Percentiles rank a stretch among this genome's conserved stretches.
These are phyloP conservation scores for Stagonosporopsis rhizophila DNA, from an alignment of 2,329 filamentous ascomycete genomes.

Conservation along the genomic window DNA sequence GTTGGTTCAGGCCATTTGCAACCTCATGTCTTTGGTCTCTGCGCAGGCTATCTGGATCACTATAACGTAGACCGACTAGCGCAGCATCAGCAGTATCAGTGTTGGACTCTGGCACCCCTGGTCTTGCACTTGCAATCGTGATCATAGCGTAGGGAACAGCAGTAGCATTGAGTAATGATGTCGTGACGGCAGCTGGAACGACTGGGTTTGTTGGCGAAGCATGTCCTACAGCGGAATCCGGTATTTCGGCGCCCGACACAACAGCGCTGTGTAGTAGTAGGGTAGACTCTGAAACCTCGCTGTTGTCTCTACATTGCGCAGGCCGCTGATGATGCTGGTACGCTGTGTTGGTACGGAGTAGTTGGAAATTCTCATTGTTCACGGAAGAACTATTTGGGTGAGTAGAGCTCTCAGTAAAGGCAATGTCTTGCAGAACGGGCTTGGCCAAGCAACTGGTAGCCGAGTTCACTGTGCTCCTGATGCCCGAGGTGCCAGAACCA, in stretches of 20 bases:
- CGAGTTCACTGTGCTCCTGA: background rate
- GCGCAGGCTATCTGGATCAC: constrained; percentile 36
- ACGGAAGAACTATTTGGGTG: background rate
- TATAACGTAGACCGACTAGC: constrained; percentile 30
- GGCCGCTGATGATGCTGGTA: constrained; percentile 18
- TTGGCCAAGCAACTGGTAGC: background rate
- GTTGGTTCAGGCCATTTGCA: constrained; percentile 34
- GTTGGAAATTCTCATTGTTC: background rate
- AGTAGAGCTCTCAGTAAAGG: constrained; percentile 33
- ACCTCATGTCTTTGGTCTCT: constrained; percentile 27
- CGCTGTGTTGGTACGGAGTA: constrained; percentile 4
- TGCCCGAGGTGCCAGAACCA: background rate
- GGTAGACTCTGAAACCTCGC: constrained; percentile 31
- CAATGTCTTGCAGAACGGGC: constrained; percentile 24
- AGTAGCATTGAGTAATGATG: constrained; percentile 27
- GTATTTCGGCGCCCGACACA: constrained; percentile 25
- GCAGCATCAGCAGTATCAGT: constrained; percentile 17
- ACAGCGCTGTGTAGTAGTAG: constrained; percentile 38
- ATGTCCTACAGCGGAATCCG: constrained; percentile 16
- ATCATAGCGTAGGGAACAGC: constrained; percentile 25
- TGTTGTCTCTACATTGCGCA: constrained; percentile 33
- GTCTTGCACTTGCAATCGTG: background rate
- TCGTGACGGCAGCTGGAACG: background rate
- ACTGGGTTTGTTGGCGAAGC: constrained; percentile 16
- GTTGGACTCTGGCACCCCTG: constrained; percentile 17